These are phyloP conservation scores for Amaranthus tricolor DNA, from an alignment of 179 eudicot genomes.

Conservation along the genomic window DNA sequence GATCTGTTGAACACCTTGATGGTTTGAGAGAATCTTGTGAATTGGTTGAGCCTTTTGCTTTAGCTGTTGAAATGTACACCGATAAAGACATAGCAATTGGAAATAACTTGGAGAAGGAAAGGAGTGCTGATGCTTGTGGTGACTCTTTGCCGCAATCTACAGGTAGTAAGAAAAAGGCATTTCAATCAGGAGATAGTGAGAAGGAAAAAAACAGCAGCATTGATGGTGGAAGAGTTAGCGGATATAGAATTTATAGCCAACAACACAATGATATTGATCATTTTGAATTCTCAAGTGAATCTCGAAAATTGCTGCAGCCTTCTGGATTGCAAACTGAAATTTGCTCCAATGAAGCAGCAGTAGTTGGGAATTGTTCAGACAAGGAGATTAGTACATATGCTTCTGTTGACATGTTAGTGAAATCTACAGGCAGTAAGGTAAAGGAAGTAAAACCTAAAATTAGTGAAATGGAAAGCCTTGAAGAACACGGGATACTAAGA, in stretches of 20 bases:
- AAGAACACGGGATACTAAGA: slow-evolving; percentile 21
- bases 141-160: slow-evolving; percentile 21
- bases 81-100: slow-evolving; percentile 3
- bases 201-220: slow-evolving; percentile 12
- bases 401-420: slow-evolving; percentile 7
- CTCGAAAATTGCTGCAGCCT: slow-evolving; percentile 20
- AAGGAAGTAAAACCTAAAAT: slow-evolving; percentile 17
- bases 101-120: slow-evolving; percentile 20
- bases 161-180: slow-evolving; percentile 10
- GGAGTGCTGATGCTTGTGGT: slow-evolving; percentile 16
- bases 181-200: slow-evolving; percentile 16
- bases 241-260: slow-evolving; percentile 21
- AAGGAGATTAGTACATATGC: slow-evolving; percentile 20
- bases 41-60: slow-evolving; percentile 20
- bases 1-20: slow-evolving; percentile 23
- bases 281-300: slow-evolving; percentile 20
- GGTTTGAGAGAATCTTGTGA: slow-evolving; percentile 19
- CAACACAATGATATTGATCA: neutral
- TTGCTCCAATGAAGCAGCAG: slow-evolving; percentile 11
- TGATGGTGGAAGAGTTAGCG: slow-evolving; percentile 14
- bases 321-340: slow-evolving; percentile 11
- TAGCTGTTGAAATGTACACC: slow-evolving; percentile 15
- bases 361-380: slow-evolving; percentile 7
- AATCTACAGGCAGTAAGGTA: slow-evolving; percentile 18
- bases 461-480: slow-evolving; percentile 9